Evolutionary conservation across 768 basidiomycete species (phyloP), one percentile per base, ranked within the genome.

Genomic region (Hericium coralloides): DNA sequence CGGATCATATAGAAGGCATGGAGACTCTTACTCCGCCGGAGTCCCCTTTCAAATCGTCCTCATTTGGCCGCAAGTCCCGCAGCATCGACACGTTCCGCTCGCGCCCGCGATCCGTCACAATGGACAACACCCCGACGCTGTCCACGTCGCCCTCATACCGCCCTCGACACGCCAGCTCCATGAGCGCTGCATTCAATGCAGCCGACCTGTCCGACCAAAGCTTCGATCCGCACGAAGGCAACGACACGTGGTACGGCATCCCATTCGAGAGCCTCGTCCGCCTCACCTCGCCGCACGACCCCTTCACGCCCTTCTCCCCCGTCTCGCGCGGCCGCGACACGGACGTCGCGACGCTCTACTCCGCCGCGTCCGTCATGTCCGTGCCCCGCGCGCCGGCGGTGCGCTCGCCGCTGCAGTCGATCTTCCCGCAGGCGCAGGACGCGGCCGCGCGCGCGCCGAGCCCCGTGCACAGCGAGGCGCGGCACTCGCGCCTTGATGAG

Each of bases 291-390:
- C 81, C 87, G 5, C 81, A 49, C 39, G 81, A 83, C 57, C 61
- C 70, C 6, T 73, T 74, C 58, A 58, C 65, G 50, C 73, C 82
- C 0, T 85, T 82, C 65, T 70, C 78, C 0, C 72, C 77, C 1
- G 68, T 73, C 12, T 60, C 65, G 38, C 61, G 59, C 14, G 56
- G 59, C 4, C 59, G 56, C 18, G 91, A 92, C 68, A 77, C 86
- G 0, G 92, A 94, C 53, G 86, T 90, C 10, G 87, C 89, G 17
- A 92, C 90, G 3, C 74, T 92, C 5, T 93, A 92, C 68, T 89
- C 89, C n/a, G 89, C 89, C 0, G 89, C 88, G 5, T 89, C 87
- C 2, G 75, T 92, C 22, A 80, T 83, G 72, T 87, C 86, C 25
- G 78, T 91, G 26, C 80, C 85, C 6, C 69, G 73, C 22, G 73